A percentile compares a stretch with the other conserved stretches of the same genome.
Conservation (phyloP, 192 early-diverging fungal genomes). For the Lunasporangiospora selenospora region DNA sequence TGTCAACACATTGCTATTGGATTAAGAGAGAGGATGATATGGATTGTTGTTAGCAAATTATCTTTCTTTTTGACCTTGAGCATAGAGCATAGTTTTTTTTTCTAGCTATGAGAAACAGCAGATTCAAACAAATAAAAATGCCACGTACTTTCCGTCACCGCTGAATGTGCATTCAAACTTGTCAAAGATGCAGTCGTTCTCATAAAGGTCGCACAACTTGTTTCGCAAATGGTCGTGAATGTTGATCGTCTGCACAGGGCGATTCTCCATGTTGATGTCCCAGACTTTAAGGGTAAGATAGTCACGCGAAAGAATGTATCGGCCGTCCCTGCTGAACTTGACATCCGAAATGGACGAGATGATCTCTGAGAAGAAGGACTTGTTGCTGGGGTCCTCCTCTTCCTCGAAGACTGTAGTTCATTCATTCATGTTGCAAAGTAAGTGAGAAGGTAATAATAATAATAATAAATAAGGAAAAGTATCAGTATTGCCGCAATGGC, state of each 20-base stretch:
- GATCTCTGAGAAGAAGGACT: conserved; percentile 99
- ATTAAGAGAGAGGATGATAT: not conserved
- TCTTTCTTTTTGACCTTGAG: too few species aligned
- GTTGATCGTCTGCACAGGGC: conserved; percentile 93
- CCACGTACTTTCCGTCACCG: conserved; percentile 91
- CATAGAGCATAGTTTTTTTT: not conserved
- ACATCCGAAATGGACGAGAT: conserved; percentile 98
- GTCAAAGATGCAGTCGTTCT: conserved; percentile 99
- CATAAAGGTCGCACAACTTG: conserved; percentile 98
- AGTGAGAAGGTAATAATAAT: not conserved
- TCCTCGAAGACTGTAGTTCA: conserved; percentile 84
- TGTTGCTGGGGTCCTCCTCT: conserved; percentile 90
- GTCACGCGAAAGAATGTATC: conserved; percentile 96
- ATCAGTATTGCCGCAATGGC: not conserved
- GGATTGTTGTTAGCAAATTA: not conserved
- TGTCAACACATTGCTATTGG: conserved; percentile 85
- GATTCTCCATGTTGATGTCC: conserved; percentile 98
- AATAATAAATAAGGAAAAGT: conserved; percentile 4
- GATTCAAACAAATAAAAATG: too few species aligned
- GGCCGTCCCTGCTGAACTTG: conserved; percentile 95
- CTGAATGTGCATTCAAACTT: conserved; percentile 99
- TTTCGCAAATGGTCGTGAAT: conserved; percentile 96
- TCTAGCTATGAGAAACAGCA: too few species aligned
- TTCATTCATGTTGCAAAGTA: not conserved
- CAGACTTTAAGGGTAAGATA: conserved; percentile 98